Conservation (phyloP, 139 green algal genomes). For the Pseudopediastrum boryanum region DNA sequence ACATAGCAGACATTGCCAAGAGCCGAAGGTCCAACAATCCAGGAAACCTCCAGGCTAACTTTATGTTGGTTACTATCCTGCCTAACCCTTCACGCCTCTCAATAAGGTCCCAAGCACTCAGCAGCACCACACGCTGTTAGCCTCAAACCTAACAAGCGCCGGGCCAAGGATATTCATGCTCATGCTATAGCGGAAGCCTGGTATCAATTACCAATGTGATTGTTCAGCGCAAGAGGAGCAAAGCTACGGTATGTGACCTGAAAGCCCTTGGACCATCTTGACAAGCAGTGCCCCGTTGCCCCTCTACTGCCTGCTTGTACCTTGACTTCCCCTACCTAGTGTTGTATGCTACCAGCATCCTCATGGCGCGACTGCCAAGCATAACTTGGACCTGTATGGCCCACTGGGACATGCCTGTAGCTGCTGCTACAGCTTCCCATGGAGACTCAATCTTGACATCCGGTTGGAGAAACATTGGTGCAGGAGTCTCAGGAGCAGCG, state of each 20-base stretch:
- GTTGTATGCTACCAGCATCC: constrained; percentile 24
- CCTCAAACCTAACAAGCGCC: too few species aligned
- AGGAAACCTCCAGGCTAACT: too few species aligned
- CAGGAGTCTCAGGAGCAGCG: too few species aligned
- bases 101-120: too few species aligned
- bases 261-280: background rate
- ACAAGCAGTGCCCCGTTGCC: background rate
- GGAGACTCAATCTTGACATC: background rate
- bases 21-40: too few species aligned
- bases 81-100: too few species aligned
- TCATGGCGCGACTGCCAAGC: background rate
- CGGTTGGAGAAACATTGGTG: background rate
- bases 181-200: background rate
- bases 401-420: background rate
- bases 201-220: too few species aligned
- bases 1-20: too few species aligned
- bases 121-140: too few species aligned
- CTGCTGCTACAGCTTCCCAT: background rate
- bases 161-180: background rate
- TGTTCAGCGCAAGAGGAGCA: too few species aligned
- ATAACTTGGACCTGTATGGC: background rate
- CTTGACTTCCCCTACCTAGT: background rate
- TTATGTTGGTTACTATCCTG: too few species aligned
- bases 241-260: background rate
- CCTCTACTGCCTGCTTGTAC: background rate